Percentiles rank a stretch among this genome's conserved stretches.
Conservation (phyloP, 176 grass and related monocot species). For the Thinopyrum elongatum region DNA sequence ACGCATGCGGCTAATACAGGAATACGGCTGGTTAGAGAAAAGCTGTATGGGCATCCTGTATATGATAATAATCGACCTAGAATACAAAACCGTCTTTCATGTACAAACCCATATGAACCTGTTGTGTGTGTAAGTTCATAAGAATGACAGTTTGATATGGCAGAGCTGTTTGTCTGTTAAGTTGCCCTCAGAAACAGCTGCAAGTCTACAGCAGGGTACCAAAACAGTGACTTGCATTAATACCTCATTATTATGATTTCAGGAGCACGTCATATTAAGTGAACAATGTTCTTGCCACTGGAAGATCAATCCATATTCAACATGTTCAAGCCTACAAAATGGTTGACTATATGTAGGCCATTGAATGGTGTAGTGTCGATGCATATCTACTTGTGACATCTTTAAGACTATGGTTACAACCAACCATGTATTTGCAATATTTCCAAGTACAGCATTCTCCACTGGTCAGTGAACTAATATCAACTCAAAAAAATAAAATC, state of each 20-base stretch:
- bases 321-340: not conserved
- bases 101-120: not conserved
- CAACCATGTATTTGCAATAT: not conserved
- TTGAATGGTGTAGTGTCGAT: not conserved
- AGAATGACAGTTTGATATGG: not conserved
- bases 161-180: not conserved
- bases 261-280: not conserved
- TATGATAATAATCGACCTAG: not conserved
- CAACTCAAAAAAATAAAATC: not conserved
- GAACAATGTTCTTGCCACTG: not conserved
- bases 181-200: not conserved
- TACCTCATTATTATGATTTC: not conserved
- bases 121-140: not conserved
- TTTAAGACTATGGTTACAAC: not conserved
- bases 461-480: slow-evolving; percentile 3
- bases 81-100: not conserved
- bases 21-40: not conserved
- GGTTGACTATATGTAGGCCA: not conserved
- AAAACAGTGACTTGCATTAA: not conserved
- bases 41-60: not conserved
- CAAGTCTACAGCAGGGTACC: not conserved
- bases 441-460: not conserved
- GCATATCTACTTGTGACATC: slow-evolving; percentile 14
- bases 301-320: not conserved
- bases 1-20: not conserved